These are phyloP conservation scores for Gleditsia sinensis DNA, from an alignment of 306 rosid species.

Conservation along the genomic window DNA sequence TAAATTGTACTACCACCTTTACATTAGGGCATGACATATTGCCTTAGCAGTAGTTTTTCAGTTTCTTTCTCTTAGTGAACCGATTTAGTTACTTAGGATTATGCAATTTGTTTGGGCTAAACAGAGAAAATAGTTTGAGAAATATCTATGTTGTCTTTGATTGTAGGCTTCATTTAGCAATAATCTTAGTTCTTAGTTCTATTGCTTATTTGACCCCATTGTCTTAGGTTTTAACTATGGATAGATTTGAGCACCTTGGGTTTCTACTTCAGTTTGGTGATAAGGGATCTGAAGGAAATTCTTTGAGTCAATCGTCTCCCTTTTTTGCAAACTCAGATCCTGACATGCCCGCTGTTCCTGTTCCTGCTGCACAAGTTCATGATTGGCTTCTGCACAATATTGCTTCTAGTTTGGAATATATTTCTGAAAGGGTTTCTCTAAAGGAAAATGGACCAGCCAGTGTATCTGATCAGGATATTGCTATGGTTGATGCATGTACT, in stretches of 20 bases:
- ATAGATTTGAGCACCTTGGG: slow-evolving; percentile 92
- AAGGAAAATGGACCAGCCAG: slow-evolving; percentile 84
- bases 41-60: neutral
- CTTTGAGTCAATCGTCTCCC: slow-evolving; percentile 83
- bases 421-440: slow-evolving; percentile 76
- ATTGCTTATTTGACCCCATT: slow-evolving; percentile 35
- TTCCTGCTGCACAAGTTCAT: slow-evolving; percentile 85
- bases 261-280: slow-evolving; percentile 91
- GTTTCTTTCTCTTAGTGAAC: neutral
- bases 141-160: neutral
- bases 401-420: slow-evolving; percentile 76
- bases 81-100: neutral
- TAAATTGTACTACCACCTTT: neutral
- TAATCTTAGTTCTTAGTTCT: slow-evolving; percentile 13
- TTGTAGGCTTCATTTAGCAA: neutral
- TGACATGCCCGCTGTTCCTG: slow-evolving; percentile 99
- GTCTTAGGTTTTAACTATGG: slow-evolving; percentile 85
- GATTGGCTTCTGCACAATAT: slow-evolving; percentile 91
- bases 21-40: slow-evolving; percentile 23
- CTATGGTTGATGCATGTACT: slow-evolving; percentile 89
- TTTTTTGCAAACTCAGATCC: slow-evolving; percentile 99
- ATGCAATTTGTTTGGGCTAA: neutral
- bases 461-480: slow-evolving; percentile 87
- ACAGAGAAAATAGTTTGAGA: neutral
- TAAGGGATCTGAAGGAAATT: slow-evolving; percentile 73